Base-by-base conservation (phyloP, 179 eudicot species). In the Silene noctiflora region DNA sequence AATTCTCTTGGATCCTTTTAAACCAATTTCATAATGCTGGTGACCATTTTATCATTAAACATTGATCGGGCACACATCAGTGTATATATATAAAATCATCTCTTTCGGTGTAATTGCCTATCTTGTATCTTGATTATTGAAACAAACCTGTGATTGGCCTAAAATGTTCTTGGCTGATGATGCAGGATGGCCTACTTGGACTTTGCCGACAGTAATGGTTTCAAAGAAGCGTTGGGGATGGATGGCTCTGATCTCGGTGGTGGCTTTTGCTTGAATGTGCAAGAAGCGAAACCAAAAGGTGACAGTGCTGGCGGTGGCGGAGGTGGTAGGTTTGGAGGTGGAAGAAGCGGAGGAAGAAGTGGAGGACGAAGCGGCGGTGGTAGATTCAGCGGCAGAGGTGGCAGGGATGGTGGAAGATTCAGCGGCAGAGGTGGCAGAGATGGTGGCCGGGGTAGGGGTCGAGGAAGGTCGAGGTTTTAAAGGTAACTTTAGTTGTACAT, bases 171-270 rank as follows among this genome's bases (percentile, higher is more conserved):
- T 64, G n/a, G 14, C 48, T 31, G 14, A 64, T 25, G 39, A 33
- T 82, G 78, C 89, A 91, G 97, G 77, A 72, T 88, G 46, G 92
- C 94, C 4, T 91, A 83, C 74, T 64, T 91, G 0, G 90, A 87
- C 72, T 91, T 91, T 65, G 21, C 79, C 4, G 89, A 88, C 55
- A 77, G 17, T 19, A 78, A 77, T 35, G 78, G 77, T 3, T 71
- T 86, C 0, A 86, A 71, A 74, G 76, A 79, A 56, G 97, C 97
- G 4, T 73, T 90, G 24, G 88, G 83, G 64, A 75, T 84, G 31
- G 66, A 82, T 33, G 85, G 85, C 19, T 81, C 92, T 19, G 87
- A 89, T 1, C 24, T 89, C 14, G 88, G 87, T 9, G 88, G 80
- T n/a, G 89, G 82, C 8, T 73, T 69, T 63, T 59, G 24, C 21